These are phyloP conservation scores for Sporothrix schenckii DNA, from an alignment of 2,329 filamentous ascomycete genomes.

Conservation along the genomic window DNA sequence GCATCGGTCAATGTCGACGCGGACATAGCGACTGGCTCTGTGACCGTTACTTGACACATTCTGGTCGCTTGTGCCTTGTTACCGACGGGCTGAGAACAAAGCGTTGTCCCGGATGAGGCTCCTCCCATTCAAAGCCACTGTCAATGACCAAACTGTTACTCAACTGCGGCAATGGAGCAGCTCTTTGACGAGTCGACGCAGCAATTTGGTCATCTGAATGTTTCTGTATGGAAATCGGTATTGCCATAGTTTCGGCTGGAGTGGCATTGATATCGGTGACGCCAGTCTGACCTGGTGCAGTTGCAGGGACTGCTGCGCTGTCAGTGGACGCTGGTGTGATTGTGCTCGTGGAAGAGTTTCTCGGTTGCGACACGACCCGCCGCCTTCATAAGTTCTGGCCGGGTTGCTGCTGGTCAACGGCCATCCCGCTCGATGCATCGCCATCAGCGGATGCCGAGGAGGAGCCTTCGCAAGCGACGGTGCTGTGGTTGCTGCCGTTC, in stretches of 20 bases:
- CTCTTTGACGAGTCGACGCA: conserved; percentile 6
- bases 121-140: conserved; percentile 46
- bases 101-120: conserved; percentile 52
- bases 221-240: conserved; percentile 11
- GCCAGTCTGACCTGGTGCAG: conserved; percentile 19
- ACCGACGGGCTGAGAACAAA: conserved; percentile 37
- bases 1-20: not conserved
- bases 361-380: conserved; percentile 59
- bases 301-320: conserved; percentile 33
- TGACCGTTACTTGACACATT: not conserved
- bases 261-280: conserved; percentile 35
- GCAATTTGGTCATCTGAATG: not conserved
- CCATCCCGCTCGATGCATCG: conserved; percentile 45
- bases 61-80: not conserved
- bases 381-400: conserved; percentile 55
- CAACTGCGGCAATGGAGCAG: not conserved
- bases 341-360: conserved; percentile 33
- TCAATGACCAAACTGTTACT: not conserved
- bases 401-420: conserved; percentile 43
- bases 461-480: conserved; percentile 40
- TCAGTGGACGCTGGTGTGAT: conserved; percentile 41
- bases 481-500: conserved; percentile 46
- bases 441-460: conserved; percentile 38
- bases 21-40: not conserved
- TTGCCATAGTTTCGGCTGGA: conserved; percentile 35